Evolutionary conservation across 495 filamentous ascomycete genomes (phyloP).

Genomic region (Penicillium steckii): DNA sequence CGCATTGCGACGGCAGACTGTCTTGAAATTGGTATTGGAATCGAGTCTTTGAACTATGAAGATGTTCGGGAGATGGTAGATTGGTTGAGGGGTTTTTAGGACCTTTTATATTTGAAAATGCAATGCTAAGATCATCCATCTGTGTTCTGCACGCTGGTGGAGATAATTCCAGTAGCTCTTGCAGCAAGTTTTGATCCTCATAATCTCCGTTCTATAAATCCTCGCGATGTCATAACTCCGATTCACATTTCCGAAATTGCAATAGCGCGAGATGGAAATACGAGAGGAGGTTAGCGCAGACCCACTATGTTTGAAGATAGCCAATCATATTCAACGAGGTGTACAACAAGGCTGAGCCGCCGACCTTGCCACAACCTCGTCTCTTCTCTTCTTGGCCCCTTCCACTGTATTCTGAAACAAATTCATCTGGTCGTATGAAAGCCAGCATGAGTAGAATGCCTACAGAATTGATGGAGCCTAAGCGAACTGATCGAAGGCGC

Average conservation of each 20-base stretch:
- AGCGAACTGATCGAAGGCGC: slow-evolving; percentile 7
- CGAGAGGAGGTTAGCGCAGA: slow-evolving; percentile 1
- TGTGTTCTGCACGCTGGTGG: too few species aligned
- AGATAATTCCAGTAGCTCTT: too few species aligned
- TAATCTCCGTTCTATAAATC: background rate
- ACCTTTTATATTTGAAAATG: too few species aligned
- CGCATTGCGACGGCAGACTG: slow-evolving; percentile 10
- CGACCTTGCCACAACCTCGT: background rate
- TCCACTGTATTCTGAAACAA: background rate
- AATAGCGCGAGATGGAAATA: background rate
- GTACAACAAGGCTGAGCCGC: background rate
- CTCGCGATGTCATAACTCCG: background rate
- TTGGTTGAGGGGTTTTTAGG: too few species aligned
- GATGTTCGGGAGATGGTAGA: too few species aligned
- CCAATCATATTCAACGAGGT: background rate
- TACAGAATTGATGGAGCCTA: background rate
- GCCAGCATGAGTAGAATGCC: background rate
- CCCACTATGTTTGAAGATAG: background rate
- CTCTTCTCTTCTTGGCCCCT: background rate
- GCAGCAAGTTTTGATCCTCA: too few species aligned
- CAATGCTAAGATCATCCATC: too few species aligned
- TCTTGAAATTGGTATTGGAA: background rate
- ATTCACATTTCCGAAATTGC: background rate
- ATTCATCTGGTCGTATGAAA: background rate
- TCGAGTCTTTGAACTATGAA: background rate